Base-by-base conservation (phyloP, 805 yeast genomes). In the Candida koratica region DNA sequence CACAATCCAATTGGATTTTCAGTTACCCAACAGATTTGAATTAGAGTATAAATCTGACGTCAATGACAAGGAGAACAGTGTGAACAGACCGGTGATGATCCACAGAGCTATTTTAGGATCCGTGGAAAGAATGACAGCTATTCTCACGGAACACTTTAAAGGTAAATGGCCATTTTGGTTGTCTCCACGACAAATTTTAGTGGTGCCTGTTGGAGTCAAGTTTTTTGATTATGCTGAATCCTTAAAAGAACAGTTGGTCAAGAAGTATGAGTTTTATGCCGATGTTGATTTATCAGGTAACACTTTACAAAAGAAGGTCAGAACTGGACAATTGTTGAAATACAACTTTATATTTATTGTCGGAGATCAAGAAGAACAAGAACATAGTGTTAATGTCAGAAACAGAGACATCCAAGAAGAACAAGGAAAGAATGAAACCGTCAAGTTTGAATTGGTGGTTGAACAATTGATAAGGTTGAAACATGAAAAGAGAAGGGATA, bases 91-190 rank as follows among this genome's bases (percentile, higher is more conserved):
- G 34, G 99, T 93, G 38, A 93, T 93, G 97, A 90, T 93, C 57
- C 99, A 93, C 73, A 85, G 99, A 69, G 99, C 99, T 48, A 87
- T 93, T 49, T 77, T 90, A 58, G 99, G 99, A 50, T 86, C 96
- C 30, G 94, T 93, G 43, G 99, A 93, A 75, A 85, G 99, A 75
- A 89, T 93, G 97, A 85, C 96, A 45, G 98, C 97, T 45, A 90
- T 93, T 52, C 79, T 93, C 64, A 89, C 95, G 41, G 99, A 93
- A 68, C 98, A 93, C 71, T 93, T 74, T 68, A 96, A 89, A 58
- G 99, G 99, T 56, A 93, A 88, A 63, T 93, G 99, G 99, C 99
- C 99, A 56, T 86, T 93, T 76, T 93, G 98, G 98, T 75, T 93
- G 59, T 89, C 97, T n/a, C 99, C 99, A 56, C 84, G 98, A 71